Evolutionary conservation across 306 rosid genomes (phyloP), one percentile per base, ranked within the genome.

Genomic region (Sophora flavescens): DNA sequence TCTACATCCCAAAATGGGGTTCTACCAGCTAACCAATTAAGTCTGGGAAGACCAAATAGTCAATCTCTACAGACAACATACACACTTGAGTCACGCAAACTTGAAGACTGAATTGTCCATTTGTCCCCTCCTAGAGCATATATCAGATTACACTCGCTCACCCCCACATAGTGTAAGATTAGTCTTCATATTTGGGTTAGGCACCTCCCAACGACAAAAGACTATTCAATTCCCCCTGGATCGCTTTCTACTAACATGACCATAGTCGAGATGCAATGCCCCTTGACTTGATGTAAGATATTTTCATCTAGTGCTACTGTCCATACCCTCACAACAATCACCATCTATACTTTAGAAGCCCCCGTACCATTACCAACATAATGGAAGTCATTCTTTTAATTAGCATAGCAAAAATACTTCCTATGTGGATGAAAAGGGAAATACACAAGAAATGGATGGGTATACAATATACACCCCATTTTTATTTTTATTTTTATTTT

Each of bases 181-280:
- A 39, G 51, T 56, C 54, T 26, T 26, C 18, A 56, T 22, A 35
- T 67, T 74, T 38, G 22, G 59, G 61, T 79, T 79, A 79, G 87
- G 86, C 86, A 78, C 70, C 78, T 10, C 62, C 59, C 75, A 68
- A 68, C 53, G 59, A 78, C 32, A 83, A 63, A 63, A 2, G 81
- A 74, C 81, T 35, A 17, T 13, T 14, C 69, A 83, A 30, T 53
- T 42, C 51, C 14, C 72, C 28, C 56, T 50, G 33, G 48, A 28
- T 72, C 15, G 18, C 74, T 71, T 65, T 57, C 35, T 32, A 16
- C 15, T 60, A 35, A 58, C n/a, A 41, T 52, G 32, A 16, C 58
- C 72, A 8, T 54, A 1, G 1, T 13, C 32, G 3, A 30, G 7
- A 63, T 54, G 4, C 39, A 70, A 62, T 70, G 56, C 12, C 1